Conservation (phyloP, 192 early-diverging fungal species). For the Pilaira anomala region DNA sequence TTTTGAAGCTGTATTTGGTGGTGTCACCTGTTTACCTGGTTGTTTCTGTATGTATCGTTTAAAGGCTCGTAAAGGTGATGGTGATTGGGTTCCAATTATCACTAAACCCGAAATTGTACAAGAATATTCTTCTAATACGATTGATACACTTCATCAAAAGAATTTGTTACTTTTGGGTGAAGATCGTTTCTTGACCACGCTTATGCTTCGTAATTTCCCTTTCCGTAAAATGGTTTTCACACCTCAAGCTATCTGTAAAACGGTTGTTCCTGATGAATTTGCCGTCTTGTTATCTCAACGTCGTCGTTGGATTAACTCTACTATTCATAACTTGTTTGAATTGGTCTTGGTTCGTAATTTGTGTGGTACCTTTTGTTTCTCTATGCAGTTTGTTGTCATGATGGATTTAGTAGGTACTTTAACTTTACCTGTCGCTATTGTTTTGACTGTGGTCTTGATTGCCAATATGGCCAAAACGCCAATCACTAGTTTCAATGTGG, state of each 20-base stretch:
- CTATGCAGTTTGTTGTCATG: conserved; percentile 82
- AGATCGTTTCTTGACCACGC: conserved; percentile 85
- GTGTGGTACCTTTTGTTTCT: conserved; percentile 97
- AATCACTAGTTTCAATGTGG: conserved; percentile 51
- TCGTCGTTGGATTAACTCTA: conserved; percentile 96
- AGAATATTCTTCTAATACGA: conserved; percentile 77
- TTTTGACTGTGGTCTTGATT: conserved; percentile 63
- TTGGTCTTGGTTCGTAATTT: conserved; percentile 89
- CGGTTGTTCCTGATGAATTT: conserved; percentile 83
- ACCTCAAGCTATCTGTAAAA: conserved; percentile 81
- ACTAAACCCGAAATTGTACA: conserved; percentile 88
- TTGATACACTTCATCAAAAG: conserved; percentile 81
- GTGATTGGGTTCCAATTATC: conserved; percentile 82
- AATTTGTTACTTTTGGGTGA: conserved; percentile 85
- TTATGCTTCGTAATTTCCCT: conserved; percentile 87
- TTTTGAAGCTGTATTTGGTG: conserved; percentile 95
- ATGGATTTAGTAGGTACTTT: conserved; percentile 77
- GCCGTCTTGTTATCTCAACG: conserved; percentile 84
- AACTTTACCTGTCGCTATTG: conserved; percentile 69
- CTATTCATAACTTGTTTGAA: conserved; percentile 92
- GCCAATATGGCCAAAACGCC: conserved; percentile 46
- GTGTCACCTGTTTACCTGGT: conserved; percentile 95
- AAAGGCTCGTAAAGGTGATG: conserved; percentile 74
- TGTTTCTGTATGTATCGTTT: conserved; percentile 99
- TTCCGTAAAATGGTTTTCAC: conserved; percentile 85